phyloP scores from a whole-genome alignment of 1,284 basidiomycete species.

The Leccinum pachyderme region DNA sequence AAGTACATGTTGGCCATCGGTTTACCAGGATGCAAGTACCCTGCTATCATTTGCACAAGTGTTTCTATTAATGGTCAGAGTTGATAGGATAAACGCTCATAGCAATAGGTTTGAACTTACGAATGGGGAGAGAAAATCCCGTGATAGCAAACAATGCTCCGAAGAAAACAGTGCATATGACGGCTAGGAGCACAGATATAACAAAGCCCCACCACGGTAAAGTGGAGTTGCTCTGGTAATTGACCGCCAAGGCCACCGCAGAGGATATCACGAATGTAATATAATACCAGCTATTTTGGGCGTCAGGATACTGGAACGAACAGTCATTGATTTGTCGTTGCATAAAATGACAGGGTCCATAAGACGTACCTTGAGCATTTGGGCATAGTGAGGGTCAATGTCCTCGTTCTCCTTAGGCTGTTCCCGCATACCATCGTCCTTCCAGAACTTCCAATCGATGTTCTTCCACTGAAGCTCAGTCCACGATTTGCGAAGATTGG shows the following conservation, averaged over 20 bases:
- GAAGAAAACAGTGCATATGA: constrained; percentile 46
- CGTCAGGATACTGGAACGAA: constrained; percentile 42
- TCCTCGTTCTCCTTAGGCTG: constrained; percentile 28
- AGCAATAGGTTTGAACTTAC: constrained; percentile 29
- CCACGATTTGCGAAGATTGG: constrained; percentile 24
- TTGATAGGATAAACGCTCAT: neutral
- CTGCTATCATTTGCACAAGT: constrained; percentile 57
- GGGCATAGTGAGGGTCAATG: constrained; percentile 50
- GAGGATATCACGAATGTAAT: constrained; percentile 38
- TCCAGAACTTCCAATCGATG: constrained; percentile 47
- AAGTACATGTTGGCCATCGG: constrained; percentile 61
- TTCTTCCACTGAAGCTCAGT: constrained; percentile 23
- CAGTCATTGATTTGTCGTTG: neutral
- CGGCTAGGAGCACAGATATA: constrained; percentile 40
- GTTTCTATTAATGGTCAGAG: constrained; percentile 10
- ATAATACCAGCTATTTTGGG: constrained; percentile 48
- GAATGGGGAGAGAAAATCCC: constrained; percentile 49
- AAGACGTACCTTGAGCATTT: constrained; percentile 48
- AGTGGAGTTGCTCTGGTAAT: constrained; percentile 49
- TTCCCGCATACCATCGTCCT: constrained; percentile 38
- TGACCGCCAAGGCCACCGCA: constrained; percentile 42
- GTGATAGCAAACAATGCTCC: constrained; percentile 53
- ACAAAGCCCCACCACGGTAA: constrained; percentile 50
- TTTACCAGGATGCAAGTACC: constrained; percentile 58
- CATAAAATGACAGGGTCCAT: neutral